These are phyloP conservation scores for Mycena polygramma DNA, from an alignment of 768 basidiomycete genomes.

Conservation along the genomic window DNA sequence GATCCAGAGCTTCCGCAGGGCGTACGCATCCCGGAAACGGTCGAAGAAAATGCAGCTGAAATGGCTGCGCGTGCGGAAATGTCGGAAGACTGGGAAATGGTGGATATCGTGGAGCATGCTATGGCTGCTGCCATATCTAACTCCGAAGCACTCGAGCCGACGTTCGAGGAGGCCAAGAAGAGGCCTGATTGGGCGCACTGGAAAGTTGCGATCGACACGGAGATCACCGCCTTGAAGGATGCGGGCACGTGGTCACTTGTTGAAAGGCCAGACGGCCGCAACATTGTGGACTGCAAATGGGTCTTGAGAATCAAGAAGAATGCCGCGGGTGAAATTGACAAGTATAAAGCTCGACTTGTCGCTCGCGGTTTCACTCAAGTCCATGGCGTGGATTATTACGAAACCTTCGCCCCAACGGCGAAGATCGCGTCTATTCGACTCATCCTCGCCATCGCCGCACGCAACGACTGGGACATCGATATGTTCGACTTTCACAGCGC, in stretches of 20 bases:
- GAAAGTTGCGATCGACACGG: background rate
- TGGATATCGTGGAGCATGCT: background rate
- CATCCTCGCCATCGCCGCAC: constrained; percentile 12
- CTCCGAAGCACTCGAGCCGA: background rate
- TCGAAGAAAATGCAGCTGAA: background rate
- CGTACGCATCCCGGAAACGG: background rate
- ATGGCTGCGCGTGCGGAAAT: background rate
- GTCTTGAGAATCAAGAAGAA: no score
- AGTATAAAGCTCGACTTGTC: no score
- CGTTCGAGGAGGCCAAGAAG: background rate
- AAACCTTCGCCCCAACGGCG: constrained; percentile 8
- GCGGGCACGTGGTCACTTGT: background rate
- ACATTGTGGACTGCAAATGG: no score
- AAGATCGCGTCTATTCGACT: constrained; percentile 1
- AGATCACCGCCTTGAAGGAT: background rate
- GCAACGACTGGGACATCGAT: constrained; percentile 5
- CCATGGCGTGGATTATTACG: background rate
- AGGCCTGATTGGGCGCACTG: background rate
- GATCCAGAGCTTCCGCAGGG: background rate
- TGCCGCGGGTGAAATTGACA: no score
- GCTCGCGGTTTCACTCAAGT: no score
- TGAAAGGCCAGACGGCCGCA: background rate
- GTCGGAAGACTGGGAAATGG: background rate
- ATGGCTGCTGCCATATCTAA: background rate
- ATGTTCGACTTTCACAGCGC: constrained; percentile 23